Evolutionary conservation across 805 yeast species (phyloP).

Genomic region (Ogataea allantospora): DNA sequence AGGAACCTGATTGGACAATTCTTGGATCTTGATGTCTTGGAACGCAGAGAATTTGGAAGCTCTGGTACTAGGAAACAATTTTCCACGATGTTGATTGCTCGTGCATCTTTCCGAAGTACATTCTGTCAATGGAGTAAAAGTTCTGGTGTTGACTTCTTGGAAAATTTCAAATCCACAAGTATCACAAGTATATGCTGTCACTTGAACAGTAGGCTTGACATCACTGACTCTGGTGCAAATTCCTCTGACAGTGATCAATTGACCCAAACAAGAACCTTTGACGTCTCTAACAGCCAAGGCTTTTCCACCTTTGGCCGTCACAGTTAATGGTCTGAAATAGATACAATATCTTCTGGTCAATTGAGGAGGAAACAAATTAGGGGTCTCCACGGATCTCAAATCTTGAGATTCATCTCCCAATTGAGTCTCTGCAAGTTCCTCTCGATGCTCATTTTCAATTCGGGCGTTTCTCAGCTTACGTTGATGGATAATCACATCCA

Average conservation of each 20-base stretch:
- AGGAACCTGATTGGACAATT: constrained; percentile 93
- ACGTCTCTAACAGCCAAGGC: constrained; percentile 88
- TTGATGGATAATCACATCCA: constrained; percentile 91
- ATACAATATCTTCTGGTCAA: constrained; percentile 83
- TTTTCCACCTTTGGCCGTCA: constrained; percentile 41
- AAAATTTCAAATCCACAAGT: constrained; percentile 95
- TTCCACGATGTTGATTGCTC: constrained; percentile 80
- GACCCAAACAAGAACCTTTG: constrained; percentile 79
- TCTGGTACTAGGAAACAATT: constrained; percentile 86
- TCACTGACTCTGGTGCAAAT: constrained; percentile 94
- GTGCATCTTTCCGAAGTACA: constrained; percentile 82
- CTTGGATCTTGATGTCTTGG: constrained; percentile 95
- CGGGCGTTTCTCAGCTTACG: constrained; percentile 80
- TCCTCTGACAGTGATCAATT: constrained; percentile 86
- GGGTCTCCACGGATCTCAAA: constrained; percentile 22
- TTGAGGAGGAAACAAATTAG: constrained; percentile 75
- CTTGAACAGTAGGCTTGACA: constrained; percentile 88
- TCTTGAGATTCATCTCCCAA: constrained; percentile 27
- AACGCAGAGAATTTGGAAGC: constrained; percentile 94
- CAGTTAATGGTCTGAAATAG: constrained; percentile 78
- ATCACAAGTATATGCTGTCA: constrained; percentile 96
- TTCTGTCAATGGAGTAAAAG: constrained; percentile 83
- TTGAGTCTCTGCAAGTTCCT: constrained; percentile 51
- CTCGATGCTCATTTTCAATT: constrained; percentile 62
- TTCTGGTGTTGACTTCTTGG: constrained; percentile 85